These are phyloP conservation scores for Plantago rigida DNA, from an alignment of 305 asterid species.

Conservation along the genomic window DNA sequence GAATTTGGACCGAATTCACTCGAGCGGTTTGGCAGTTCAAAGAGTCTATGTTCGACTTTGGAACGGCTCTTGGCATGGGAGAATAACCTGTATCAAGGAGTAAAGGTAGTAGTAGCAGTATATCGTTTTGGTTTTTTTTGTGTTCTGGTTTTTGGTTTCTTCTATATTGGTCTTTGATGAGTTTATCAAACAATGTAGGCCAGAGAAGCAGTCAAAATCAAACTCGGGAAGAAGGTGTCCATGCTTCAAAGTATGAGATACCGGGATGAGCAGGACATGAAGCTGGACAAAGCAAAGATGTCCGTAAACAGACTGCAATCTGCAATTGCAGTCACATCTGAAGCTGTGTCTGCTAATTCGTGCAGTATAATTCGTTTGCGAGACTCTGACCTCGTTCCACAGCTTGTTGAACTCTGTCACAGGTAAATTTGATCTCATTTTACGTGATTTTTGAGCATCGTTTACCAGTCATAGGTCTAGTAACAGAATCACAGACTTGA, in stretches of 20 bases:
- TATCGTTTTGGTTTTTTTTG: neutral
- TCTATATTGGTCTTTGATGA: too few relatives aligned
- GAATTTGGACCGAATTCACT: slow-evolving; percentile 56
- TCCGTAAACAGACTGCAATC: slow-evolving; percentile 80
- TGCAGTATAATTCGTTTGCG: slow-evolving; percentile 63
- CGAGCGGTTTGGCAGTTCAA: slow-evolving; percentile 48
- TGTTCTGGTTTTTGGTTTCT: too few relatives aligned
- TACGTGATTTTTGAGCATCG: neutral
- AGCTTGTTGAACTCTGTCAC: slow-evolving; percentile 92
- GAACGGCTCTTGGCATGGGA: slow-evolving; percentile 97
- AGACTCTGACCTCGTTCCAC: slow-evolving; percentile 89
- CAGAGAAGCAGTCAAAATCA: slow-evolving; percentile 85
- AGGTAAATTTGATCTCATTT: slow-evolving; percentile 48
- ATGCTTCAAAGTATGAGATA: slow-evolving; percentile 74
- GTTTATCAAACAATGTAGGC: slow-evolving; percentile 35
- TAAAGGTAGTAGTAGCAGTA: slow-evolving; percentile 46
- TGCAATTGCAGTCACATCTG: slow-evolving; percentile 74
- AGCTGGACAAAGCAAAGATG: slow-evolving; percentile 87
- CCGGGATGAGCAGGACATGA: slow-evolving; percentile 58
- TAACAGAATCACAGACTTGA: neutral
- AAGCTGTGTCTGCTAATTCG: slow-evolving; percentile 86
- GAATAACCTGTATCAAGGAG: slow-evolving; percentile 84
- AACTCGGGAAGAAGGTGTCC: slow-evolving; percentile 73
- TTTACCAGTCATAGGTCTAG: neutral
- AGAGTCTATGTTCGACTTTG: slow-evolving; percentile 77